Conservation (phyloP, 2,329 filamentous ascomycete genomes). For the Nemania serpens region DNA sequence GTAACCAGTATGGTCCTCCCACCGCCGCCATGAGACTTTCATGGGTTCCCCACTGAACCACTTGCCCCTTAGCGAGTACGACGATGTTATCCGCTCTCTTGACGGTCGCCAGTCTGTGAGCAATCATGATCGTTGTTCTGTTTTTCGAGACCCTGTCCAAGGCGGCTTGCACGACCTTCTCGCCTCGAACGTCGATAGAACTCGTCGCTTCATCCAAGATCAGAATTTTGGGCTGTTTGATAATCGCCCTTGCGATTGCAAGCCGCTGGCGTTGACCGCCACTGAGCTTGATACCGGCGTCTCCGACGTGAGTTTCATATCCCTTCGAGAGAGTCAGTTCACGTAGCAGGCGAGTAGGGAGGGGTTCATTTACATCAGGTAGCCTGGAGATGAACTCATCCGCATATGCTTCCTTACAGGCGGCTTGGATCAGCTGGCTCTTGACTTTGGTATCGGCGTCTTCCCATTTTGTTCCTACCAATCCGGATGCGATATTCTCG, state of each 20-base stretch:
- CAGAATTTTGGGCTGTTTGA: conserved; percentile 64
- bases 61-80: conserved; percentile 59
- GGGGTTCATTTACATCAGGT: conserved; percentile 43
- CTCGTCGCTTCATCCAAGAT: conserved; percentile 63
- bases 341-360: neutral
- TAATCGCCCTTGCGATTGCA: conserved; percentile 68
- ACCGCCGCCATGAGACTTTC: conserved; percentile 66
- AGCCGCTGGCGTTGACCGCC: conserved; percentile 72
- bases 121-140: conserved; percentile 69
- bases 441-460: conserved; percentile 53
- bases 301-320: conserved; percentile 67
- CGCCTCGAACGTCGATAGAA: conserved; percentile 52
- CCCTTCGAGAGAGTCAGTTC: conserved; percentile 40
- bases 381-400: conserved; percentile 61
- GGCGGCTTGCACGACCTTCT: conserved; percentile 59
- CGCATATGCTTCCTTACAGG: conserved; percentile 61
- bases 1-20: conserved; percentile 66
- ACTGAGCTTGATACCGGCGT: conserved; percentile 66
- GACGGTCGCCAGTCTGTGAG: conserved; percentile 63
- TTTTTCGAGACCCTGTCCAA: conserved; percentile 60
- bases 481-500: conserved; percentile 64
- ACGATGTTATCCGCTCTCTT: conserved; percentile 49
- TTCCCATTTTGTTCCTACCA: conserved; percentile 59
- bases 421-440: conserved; percentile 53
- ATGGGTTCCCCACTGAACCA: conserved; percentile 77